phyloP scores from a whole-genome alignment of 331 rosid species.

The Rosa hybrid region DNA sequence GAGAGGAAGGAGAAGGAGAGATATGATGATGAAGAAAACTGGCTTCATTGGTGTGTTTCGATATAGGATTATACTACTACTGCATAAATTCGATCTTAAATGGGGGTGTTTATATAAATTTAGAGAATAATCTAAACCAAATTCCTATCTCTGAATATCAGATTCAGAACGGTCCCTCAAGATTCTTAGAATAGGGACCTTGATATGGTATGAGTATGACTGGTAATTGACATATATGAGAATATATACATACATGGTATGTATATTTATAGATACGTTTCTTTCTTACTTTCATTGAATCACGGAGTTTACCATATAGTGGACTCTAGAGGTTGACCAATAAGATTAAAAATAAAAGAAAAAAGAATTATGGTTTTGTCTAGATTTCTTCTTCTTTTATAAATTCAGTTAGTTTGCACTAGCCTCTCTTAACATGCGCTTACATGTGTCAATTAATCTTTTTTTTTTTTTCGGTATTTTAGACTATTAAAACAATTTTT shows the following conservation, averaged over 20 bases:
- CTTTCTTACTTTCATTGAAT: not conserved
- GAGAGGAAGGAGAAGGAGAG: constrained; percentile 41
- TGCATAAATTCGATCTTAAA: not conserved
- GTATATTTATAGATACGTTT: not conserved
- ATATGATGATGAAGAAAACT: not conserved
- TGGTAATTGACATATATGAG: not conserved
- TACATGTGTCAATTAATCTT: no score
- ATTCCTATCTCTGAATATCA: not conserved
- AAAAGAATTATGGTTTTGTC: not conserved
- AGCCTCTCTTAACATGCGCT: no score
- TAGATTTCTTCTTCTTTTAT: not conserved
- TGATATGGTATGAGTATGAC: not conserved
- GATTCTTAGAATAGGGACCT: constrained; percentile 20
- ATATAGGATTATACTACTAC: not conserved
- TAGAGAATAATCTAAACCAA: not conserved
- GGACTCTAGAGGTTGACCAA: not conserved
- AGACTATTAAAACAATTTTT: no score
- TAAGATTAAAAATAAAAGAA: not conserved
- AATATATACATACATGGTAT: not conserved
- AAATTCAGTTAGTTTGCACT: not conserved
- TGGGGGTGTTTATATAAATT: not conserved
- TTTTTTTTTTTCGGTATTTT: no score
- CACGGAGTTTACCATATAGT: not conserved
- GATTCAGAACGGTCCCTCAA: not conserved
- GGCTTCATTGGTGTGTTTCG: constrained; percentile 19